Percentiles rank a stretch among this genome's conserved stretches.
Evolutionary conservation across 2,329 filamentous ascomycete species (phyloP).

Genomic region (Emericellopsis cladophorae): DNA sequence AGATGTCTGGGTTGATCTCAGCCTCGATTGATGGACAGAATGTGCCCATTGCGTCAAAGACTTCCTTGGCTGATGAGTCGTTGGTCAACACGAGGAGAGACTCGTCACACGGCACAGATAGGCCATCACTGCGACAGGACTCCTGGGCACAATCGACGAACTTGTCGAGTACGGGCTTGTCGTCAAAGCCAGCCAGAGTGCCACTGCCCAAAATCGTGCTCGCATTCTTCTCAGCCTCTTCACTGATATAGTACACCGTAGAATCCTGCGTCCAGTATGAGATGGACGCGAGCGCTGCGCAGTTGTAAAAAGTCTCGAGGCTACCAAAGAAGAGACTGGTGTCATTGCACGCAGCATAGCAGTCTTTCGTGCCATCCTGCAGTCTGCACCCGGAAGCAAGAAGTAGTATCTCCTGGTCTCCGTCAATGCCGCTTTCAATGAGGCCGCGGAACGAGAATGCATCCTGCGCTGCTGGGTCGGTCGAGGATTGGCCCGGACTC

Average conservation of each 20-base stretch:
- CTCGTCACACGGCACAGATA: constrained; percentile 16
- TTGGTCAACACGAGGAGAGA: constrained; percentile 13
- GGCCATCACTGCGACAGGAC: constrained; percentile 18
- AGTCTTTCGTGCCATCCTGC: constrained; percentile 13
- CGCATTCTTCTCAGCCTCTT: constrained; percentile 21
- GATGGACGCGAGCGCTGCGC: constrained; percentile 20
- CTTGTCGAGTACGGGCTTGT: constrained; percentile 14
- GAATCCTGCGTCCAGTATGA: constrained; percentile 18
- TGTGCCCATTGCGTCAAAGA: constrained; percentile 19
- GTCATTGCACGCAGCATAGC: constrained; percentile 17
- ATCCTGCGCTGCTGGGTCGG: constrained; percentile 7
- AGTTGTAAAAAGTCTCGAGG: constrained; percentile 25
- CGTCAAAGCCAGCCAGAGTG: constrained; percentile 16
- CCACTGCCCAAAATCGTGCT: constrained; percentile 20
- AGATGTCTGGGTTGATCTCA: constrained; percentile 25
- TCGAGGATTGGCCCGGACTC: constrained; percentile 4
- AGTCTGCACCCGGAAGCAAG: constrained; percentile 18
- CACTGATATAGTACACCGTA: constrained; percentile 14
- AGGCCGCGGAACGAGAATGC: constrained; percentile 19
- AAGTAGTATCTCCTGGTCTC: constrained; percentile 16
- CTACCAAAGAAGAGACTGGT: constrained; percentile 17
- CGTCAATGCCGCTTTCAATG: constrained; percentile 18
- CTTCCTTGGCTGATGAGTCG: constrained; percentile 12
- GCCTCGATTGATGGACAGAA: constrained; percentile 22
- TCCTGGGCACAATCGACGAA: constrained; percentile 21